phyloP scores from a whole-genome alignment of 1,139 yeast species.

The Taphrina sp. region DNA sequence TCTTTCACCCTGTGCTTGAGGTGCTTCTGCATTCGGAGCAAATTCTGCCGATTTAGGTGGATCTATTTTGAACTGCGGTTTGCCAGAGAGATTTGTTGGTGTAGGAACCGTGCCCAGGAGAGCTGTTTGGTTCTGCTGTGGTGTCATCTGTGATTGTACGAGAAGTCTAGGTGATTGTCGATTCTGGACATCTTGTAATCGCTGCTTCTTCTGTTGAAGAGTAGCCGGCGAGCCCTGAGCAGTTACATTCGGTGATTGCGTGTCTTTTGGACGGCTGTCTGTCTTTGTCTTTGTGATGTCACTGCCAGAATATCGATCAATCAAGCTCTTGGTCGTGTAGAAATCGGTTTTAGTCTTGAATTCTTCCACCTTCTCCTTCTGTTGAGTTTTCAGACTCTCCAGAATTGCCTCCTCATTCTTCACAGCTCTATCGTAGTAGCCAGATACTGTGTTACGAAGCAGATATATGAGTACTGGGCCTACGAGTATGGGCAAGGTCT shows the following conservation, averaged over 20 bases:
- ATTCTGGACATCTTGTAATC: neutral
- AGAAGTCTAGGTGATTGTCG: constrained; percentile 7
- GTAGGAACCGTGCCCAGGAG: constrained; percentile 21
- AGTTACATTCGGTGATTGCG: neutral
- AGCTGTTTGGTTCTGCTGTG: constrained; percentile 6
- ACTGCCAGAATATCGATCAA: constrained; percentile 51
- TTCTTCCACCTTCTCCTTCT: constrained; percentile 63
- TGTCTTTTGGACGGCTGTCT: neutral
- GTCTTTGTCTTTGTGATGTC: neutral
- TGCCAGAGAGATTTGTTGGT: constrained; percentile 19
- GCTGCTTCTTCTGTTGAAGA: neutral
- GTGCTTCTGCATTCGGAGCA: constrained; percentile 19
- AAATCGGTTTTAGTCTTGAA: constrained; percentile 79
- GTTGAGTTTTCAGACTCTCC: constrained; percentile 52
- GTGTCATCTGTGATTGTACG: constrained; percentile 11
- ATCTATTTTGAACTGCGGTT: neutral
- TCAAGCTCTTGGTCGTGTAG: constrained; percentile 67
- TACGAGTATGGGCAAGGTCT: constrained; percentile 15
- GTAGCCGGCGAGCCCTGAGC: neutral
- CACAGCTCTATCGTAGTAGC: constrained; percentile 19
- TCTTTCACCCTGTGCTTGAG: constrained; percentile 4
- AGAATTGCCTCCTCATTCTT: constrained; percentile 38
- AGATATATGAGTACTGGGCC: constrained; percentile 13
- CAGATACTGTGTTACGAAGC: neutral
- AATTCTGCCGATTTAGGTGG: constrained; percentile 15